Conservation (phyloP, 2,329 filamentous ascomycete species). For the Thielaviopsis punctulata region DNA sequence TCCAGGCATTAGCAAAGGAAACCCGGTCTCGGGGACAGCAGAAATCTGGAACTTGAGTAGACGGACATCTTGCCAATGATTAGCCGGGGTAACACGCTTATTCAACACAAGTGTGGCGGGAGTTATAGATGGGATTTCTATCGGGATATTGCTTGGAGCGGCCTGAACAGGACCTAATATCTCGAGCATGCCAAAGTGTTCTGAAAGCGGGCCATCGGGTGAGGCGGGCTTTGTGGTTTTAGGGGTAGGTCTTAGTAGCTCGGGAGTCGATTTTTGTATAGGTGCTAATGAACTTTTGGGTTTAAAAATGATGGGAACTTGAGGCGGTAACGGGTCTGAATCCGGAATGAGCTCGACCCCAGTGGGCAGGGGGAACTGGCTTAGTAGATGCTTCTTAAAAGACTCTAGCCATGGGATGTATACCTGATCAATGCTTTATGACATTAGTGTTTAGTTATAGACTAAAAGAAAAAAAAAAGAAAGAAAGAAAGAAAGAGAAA, state of each 20-base stretch:
- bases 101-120: slow-evolving; percentile 44
- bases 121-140: background rate
- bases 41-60: slow-evolving; percentile 45
- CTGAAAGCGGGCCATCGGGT: background rate
- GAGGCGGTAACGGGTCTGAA: slow-evolving; percentile 57
- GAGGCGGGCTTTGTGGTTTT: slow-evolving; percentile 19
- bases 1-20: slow-evolving; percentile 42
- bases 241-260: background rate
- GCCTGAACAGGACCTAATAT: background rate
- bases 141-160: slow-evolving; percentile 5
- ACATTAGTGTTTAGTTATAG: too few relatives aligned
- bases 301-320: slow-evolving; percentile 24
- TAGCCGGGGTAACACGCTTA: slow-evolving; percentile 50
- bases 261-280: background rate
- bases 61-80: slow-evolving; percentile 90
- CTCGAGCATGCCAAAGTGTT: slow-evolving; percentile 8
- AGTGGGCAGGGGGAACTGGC: slow-evolving; percentile 51
- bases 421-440: slow-evolving; percentile 54
- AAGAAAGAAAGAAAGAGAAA: background rate
- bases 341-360: slow-evolving; percentile 54
- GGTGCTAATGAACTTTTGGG: background rate
- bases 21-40: slow-evolving; percentile 11
- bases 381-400: slow-evolving; percentile 48
- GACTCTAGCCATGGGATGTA: slow-evolving; percentile 62
- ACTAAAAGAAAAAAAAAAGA: too few relatives aligned